phyloP scores from a whole-genome alignment of 179 eudicot species.

The Vitellaria paradoxa region DNA sequence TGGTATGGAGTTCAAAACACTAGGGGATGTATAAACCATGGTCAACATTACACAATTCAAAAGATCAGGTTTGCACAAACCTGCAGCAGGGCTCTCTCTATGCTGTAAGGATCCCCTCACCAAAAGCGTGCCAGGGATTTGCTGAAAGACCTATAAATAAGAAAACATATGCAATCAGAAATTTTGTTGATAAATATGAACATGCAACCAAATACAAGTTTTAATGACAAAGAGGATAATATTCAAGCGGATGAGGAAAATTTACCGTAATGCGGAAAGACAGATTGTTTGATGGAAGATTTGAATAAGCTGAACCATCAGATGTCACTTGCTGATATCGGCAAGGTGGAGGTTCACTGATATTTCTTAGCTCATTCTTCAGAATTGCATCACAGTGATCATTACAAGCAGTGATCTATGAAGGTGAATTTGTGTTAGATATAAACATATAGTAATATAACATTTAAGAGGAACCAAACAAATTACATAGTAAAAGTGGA shows the following conservation, averaged over 20 bases:
- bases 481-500: slow-evolving; percentile 1
- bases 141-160: slow-evolving; percentile 73
- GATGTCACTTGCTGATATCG: slow-evolving; percentile 20
- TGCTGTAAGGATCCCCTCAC: slow-evolving; percentile 70
- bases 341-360: slow-evolving; percentile 23
- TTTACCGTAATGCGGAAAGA: slow-evolving; percentile 61
- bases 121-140: slow-evolving; percentile 84
- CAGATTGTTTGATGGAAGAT: slow-evolving; percentile 22
- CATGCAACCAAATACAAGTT: neutral
- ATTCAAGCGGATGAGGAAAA: neutral
- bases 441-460: neutral
- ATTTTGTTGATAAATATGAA: no score
- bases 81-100: slow-evolving; percentile 43
- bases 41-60: neutral
- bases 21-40: neutral
- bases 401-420: slow-evolving; percentile 48
- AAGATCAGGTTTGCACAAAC: slow-evolving; percentile 24
- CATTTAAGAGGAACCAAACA: neutral
- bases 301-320: slow-evolving; percentile 22
- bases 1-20: neutral
- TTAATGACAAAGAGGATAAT: neutral
- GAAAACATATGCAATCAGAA: neutral
- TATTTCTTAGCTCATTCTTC: slow-evolving; percentile 35
- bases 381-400: slow-evolving; percentile 51
- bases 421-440: slow-evolving; percentile 7